phyloP scores from a whole-genome alignment of 345 rosid species.

The Euphorbia peplus region DNA sequence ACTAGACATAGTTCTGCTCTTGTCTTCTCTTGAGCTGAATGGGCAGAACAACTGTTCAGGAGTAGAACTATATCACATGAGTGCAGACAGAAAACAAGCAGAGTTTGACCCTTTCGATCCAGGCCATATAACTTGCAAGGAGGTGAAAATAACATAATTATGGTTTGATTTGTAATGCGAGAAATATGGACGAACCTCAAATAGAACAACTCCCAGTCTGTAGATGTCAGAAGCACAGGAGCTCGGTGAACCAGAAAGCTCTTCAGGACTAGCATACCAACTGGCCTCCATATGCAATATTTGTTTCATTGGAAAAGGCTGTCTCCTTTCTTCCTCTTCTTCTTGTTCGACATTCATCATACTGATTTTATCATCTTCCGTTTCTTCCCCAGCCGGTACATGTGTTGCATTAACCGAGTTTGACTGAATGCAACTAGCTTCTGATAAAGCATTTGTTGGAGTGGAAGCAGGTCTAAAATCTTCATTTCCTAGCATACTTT shows the following conservation, averaged over 20 bases:
- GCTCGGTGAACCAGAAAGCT: conserved; percentile 52
- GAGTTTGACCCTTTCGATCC: conserved; percentile 9
- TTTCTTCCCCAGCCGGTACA: conserved; percentile 33
- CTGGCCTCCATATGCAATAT: conserved; percentile 72
- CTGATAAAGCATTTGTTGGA: conserved; percentile 46
- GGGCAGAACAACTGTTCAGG: conserved; percentile 62
- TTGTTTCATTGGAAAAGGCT: conserved; percentile 85
- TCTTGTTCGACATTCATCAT: conserved; percentile 34
- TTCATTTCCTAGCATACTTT: conserved; percentile 39
- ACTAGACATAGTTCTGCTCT: conserved; percentile 82
- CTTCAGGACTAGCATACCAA: conserved; percentile 93
- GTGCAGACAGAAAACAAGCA: conserved; percentile 17
- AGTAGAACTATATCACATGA: conserved; percentile 32
- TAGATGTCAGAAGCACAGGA: conserved; percentile 88
- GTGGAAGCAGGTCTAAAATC: conserved; percentile 30
- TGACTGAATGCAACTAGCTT: conserved; percentile 57
- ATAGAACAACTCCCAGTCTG: conserved; percentile 80
- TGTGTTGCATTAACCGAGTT: conserved; percentile 38
- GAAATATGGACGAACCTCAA: conserved; percentile 57
- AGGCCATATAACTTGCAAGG: not conserved
- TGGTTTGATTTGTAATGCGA: not conserved
- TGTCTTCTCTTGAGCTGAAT: conserved; percentile 63
- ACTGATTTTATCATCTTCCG: conserved; percentile 37
- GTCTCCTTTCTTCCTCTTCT: conserved; percentile 45
- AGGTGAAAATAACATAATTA: conserved; percentile 5